Evolutionary conservation across 805 yeast species (phyloP), one percentile per base, ranked within the genome.

Genomic region (Grigorovia jiainica): DNA sequence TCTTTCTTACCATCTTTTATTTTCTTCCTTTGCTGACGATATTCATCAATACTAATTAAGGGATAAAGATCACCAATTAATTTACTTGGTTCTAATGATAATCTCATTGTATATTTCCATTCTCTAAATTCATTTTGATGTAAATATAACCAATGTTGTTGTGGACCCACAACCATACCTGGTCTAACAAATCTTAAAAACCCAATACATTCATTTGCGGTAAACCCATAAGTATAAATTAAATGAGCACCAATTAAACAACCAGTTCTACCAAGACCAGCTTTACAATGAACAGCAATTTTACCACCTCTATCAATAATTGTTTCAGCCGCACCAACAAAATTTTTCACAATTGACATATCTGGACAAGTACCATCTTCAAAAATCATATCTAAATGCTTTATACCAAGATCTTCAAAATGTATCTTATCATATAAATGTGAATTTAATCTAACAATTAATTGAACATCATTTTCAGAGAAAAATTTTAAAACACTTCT

Each of bases 161-260:
- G 98, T 2, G 98, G 98, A 0, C 98, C 98, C 24, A 92, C 98
- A n/a, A 92, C 97, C 98, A 92, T 92, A 34, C 98, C 98, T 0
- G 98, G 98, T 51, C 98, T 76, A 48, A 92, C 73, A 76, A 92
- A 84, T 61, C 98, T 75, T 90, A 92, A 84, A 58, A 87, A 92
- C 1, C 90, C 95, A 53, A 92, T 92, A 63, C 95, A 92, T 63
- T 92, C 98, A 59, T 76, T 83, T 3, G 98, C 98, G 4, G 97
- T 92, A 59, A 92, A 92, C 0, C 97, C 97, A 60, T 90, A 92
- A 2, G 95, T 87, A 60, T 92, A 92, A 39, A 92, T 92, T 50
- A 92, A 70, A 63, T 90, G 95, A 0, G 98, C 98, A 6, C 98
- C 98, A 49, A 92, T 92, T 39, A 92, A 72, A 65, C 98, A 92